Conservation (phyloP, 2,329 filamentous ascomycete genomes). For the Phialophora tarda region DNA sequence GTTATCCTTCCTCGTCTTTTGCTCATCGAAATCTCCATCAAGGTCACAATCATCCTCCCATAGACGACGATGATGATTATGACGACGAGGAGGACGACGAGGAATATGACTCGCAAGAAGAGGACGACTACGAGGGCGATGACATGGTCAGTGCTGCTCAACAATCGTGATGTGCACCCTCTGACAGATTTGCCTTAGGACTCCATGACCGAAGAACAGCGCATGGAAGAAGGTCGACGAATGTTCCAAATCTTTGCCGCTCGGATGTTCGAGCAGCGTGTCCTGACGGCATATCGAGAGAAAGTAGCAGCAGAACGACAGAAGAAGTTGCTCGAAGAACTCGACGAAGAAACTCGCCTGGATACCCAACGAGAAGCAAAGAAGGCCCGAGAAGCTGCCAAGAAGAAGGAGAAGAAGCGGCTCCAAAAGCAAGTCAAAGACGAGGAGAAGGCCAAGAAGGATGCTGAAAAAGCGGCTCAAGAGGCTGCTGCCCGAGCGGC, state of each 20-base stretch:
- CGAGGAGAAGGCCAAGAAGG: constrained; percentile 86
- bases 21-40: constrained; percentile 66
- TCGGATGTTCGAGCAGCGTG: constrained; percentile 97
- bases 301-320: constrained; percentile 95
- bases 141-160: constrained; percentile 59
- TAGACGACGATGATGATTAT: constrained; percentile 76
- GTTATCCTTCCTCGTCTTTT: constrained; percentile 66
- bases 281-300: constrained; percentile 95
- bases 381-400: constrained; percentile 91
- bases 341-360: constrained; percentile 80
- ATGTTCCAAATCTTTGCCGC: constrained; percentile 99
- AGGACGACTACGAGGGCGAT: constrained; percentile 69
- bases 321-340: constrained; percentile 84
- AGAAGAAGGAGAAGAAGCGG: constrained; percentile 90
- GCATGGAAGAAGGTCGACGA: constrained; percentile 95
- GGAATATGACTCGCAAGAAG: constrained; percentile 66
- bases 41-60: constrained; percentile 74
- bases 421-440: constrained; percentile 86
- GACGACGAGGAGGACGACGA: constrained; percentile 79
- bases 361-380: constrained; percentile 84
- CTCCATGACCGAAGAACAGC: constrained; percentile 95
- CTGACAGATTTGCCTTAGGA: constrained; percentile 67
- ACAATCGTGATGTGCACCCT: constrained; percentile 40
- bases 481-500: constrained; percentile 76
- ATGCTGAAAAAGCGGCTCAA: constrained; percentile 87